These are phyloP conservation scores for Vigna nakashimae DNA, from an alignment of 306 rosid genomes.

Conservation along the genomic window DNA sequence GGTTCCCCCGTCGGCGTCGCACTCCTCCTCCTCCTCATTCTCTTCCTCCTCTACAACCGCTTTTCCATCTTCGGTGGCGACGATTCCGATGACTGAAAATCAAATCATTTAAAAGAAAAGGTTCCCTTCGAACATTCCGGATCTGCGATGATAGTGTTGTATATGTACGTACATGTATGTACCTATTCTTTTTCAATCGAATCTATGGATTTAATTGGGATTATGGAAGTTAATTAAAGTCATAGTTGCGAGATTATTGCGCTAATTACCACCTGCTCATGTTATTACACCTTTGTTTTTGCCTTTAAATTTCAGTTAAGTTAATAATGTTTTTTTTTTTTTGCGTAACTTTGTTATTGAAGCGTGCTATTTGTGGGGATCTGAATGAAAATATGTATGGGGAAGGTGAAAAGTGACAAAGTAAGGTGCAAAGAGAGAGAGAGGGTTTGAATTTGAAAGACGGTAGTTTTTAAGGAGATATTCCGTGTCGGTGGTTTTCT, in stretches of 20 bases:
- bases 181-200: background rate
- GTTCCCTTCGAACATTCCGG: background rate
- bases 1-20: conserved; percentile 96
- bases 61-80: conserved; percentile 80
- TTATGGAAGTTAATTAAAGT: too few species aligned
- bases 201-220: background rate
- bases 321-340: too few species aligned
- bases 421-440: too few species aligned
- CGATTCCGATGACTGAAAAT: conserved; percentile 67
- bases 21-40: conserved; percentile 63
- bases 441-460: too few species aligned
- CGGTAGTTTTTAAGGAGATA: too few species aligned
- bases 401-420: too few species aligned
- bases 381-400: background rate
- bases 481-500: background rate
- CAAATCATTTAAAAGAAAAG: too few species aligned
- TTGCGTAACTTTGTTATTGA: too few species aligned
- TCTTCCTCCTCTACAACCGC: conserved; percentile 74
- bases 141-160: conserved; percentile 26
- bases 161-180: background rate
- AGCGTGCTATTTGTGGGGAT: background rate
- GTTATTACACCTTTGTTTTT: background rate
- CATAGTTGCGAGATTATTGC: too few species aligned
- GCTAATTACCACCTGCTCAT: too few species aligned
- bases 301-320: background rate